Conservation (phyloP, 2,329 filamentous ascomycete genomes). For the Aspergillus fischeri region DNA sequence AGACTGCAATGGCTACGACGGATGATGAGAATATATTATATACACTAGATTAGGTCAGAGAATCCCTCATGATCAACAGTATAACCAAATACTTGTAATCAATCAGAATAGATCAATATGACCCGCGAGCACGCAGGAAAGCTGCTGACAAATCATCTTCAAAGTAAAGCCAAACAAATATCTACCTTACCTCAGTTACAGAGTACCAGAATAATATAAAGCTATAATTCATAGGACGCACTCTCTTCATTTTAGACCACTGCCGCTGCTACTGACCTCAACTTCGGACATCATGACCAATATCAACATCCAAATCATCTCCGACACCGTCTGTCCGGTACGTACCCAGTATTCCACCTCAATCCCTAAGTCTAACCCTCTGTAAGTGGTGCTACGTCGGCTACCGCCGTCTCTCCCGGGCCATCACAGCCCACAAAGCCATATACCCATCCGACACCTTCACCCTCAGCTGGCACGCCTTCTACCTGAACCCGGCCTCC, state of each 20-base stretch:
- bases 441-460: conserved; percentile 67
- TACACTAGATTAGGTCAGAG: too few species aligned
- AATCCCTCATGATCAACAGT: background rate
- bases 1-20: background rate
- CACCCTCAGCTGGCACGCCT: conserved; percentile 70
- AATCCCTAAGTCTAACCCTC: background rate
- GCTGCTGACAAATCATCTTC: background rate
- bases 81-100: conserved; percentile 3
- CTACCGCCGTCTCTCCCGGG: conserved; percentile 68
- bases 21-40: background rate
- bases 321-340: conserved; percentile 74
- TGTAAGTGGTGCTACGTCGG: conserved; percentile 69
- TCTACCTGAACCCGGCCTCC: conserved; percentile 69
- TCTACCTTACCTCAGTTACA: background rate
- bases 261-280: background rate
- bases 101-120: background rate
- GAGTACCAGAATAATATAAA: background rate
- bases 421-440: conserved; percentile 63
- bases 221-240: background rate
- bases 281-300: conserved; percentile 56
- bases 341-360: background rate
- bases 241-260: background rate
- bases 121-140: background rate
- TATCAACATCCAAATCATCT: conserved; percentile 72
- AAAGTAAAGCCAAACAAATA: background rate